A percentile compares a stretch with the other conserved stretches of the same genome.
Evolutionary conservation across 2,329 filamentous ascomycete species (phyloP).

Genomic region (Paecilomyces formosus): DNA sequence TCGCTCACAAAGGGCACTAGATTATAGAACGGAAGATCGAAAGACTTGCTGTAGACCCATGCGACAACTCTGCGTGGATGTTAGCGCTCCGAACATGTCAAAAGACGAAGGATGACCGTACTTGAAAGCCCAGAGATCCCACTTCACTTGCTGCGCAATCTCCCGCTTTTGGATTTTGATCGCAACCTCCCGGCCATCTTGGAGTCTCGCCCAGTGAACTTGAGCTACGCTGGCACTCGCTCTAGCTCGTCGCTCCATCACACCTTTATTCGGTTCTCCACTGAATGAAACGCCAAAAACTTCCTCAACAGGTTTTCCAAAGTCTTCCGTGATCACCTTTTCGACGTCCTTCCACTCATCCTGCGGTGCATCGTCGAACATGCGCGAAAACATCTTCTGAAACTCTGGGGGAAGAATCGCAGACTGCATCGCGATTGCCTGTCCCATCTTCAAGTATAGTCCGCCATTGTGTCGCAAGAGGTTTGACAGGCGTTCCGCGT

Average conservation of each 20-base stretch:
- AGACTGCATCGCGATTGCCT: constrained; percentile 97
- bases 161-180: constrained; percentile 96
- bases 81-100: constrained; percentile 9
- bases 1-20: constrained; percentile 90
- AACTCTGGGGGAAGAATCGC: constrained; percentile 90
- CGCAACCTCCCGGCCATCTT: constrained; percentile 84
- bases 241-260: constrained; percentile 64
- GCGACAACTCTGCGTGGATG: constrained; percentile 57
- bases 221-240: constrained; percentile 87
- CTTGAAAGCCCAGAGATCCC: constrained; percentile 96
- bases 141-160: constrained; percentile 81
- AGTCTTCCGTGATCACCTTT: constrained; percentile 78
- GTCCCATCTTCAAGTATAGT: constrained; percentile 93
- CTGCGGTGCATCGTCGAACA: constrained; percentile 98
- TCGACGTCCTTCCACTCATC: constrained; percentile 82
- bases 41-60: constrained; percentile 75
- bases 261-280: constrained; percentile 54
- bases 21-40: constrained; percentile 86
- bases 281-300: constrained; percentile 85
- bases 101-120: constrained; percentile 30
- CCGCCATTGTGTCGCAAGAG: constrained; percentile 82
- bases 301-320: constrained; percentile 75
- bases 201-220: constrained; percentile 85
- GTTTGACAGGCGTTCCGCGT: constrained; percentile 74
- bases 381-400: constrained; percentile 87